These are phyloP conservation scores for Hyphopichia buzzinii DNA, from an alignment of 1,139 yeast species.

Conservation along the genomic window DNA sequence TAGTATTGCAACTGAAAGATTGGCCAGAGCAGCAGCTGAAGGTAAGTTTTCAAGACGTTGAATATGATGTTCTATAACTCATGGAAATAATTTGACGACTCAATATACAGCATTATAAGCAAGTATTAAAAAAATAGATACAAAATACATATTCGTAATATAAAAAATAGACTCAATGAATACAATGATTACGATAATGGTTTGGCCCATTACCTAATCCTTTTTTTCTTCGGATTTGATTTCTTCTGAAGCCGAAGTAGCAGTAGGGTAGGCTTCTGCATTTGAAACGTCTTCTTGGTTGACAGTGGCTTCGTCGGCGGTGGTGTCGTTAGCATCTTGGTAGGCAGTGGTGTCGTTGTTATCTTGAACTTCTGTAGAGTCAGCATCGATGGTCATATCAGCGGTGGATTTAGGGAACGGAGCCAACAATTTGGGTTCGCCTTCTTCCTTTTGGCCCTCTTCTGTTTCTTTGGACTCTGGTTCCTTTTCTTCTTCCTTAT, in stretches of 20 bases:
- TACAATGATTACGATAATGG: too few species aligned
- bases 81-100: background rate
- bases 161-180: too few species aligned
- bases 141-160: background rate
- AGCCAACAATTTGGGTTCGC: slow-evolving; percentile 3
- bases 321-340: slow-evolving; percentile 39
- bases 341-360: slow-evolving; percentile 40
- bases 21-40: slow-evolving; percentile 46
- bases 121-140: background rate
- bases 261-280: background rate
- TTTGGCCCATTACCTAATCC: too few species aligned
- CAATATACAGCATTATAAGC: background rate
- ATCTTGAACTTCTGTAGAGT: slow-evolving; percentile 37
- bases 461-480: slow-evolving; percentile 6
- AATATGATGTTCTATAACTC: background rate
- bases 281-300: slow-evolving; percentile 27
- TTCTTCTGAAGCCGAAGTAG: background rate
- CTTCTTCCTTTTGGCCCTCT: slow-evolving; percentile 4
- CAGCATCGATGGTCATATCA: slow-evolving; percentile 25
- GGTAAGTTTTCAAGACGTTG: slow-evolving; percentile 23
- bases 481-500: slow-evolving; percentile 5
- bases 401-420: background rate
- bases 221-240: background rate
- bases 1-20: slow-evolving; percentile 61
- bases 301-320: slow-evolving; percentile 13